These are phyloP conservation scores for Helicocarpus griseus DNA, from an alignment of 2,329 filamentous ascomycete species.

Conservation along the genomic window DNA sequence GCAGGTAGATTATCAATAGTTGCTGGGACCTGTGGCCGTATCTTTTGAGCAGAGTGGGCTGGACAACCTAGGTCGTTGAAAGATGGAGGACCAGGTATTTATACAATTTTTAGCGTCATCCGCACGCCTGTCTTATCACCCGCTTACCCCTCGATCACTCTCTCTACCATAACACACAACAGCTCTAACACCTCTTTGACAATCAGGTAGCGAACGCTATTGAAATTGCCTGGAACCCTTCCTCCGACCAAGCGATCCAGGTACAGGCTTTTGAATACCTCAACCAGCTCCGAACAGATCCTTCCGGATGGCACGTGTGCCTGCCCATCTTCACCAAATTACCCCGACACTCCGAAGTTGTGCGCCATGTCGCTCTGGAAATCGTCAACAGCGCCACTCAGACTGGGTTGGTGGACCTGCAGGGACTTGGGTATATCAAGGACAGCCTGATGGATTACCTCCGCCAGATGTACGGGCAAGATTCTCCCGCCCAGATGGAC, in stretches of 20 bases:
- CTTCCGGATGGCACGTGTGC: conserved; percentile 84
- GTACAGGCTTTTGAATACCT: conserved; percentile 57
- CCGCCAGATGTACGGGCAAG: conserved; percentile 59
- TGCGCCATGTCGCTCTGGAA: conserved; percentile 82
- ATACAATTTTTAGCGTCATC: conserved; percentile 4
- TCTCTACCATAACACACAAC: background rate
- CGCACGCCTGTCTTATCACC: conserved; percentile 3
- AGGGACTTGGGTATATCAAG: conserved; percentile 66
- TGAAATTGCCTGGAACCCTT: conserved; percentile 80
- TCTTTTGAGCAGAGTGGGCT: conserved; percentile 7
- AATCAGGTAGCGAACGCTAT: conserved; percentile 83
- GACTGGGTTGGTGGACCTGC: conserved; percentile 61
- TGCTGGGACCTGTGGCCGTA: conserved; percentile 5
- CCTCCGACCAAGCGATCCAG: conserved; percentile 65
- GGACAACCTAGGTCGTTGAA: conserved; percentile 25
- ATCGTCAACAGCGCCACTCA: conserved; percentile 88
- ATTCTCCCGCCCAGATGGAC: conserved; percentile 50
- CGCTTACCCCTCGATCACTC: conserved; percentile 5
- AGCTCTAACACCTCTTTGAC: background rate
- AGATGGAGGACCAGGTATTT: conserved; percentile 38
- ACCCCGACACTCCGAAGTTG: conserved; percentile 68
- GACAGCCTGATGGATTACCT: conserved; percentile 75
- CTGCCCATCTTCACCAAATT: conserved; percentile 72
- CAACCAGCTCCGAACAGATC: conserved; percentile 67
- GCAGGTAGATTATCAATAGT: conserved; percentile 8